phyloP scores from a whole-genome alignment of 257 asterid genomes.

The Nicotiana noctiflora region DNA sequence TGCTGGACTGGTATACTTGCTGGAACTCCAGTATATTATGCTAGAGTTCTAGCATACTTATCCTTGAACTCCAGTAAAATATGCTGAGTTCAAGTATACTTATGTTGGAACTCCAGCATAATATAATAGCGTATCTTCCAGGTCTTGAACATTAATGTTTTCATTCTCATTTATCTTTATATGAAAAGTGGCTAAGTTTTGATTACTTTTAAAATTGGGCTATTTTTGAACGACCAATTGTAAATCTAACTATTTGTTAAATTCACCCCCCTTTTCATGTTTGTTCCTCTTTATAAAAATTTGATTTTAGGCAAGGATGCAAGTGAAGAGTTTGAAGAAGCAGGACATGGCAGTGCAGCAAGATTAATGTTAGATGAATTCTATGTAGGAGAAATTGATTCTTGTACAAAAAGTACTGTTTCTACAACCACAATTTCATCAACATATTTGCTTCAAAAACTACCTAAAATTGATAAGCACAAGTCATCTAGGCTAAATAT shows the following conservation, averaged over 20 bases:
- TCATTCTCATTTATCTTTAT: no score
- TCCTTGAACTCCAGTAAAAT: no score
- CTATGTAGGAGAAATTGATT: conserved; percentile 55
- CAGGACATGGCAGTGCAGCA: conserved; percentile 79
- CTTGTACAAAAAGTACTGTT: conserved; percentile 12
- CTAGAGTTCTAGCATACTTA: no score
- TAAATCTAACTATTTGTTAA: neutral
- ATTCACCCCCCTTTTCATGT: neutral
- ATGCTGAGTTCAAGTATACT: no score
- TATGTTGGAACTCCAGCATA: no score
- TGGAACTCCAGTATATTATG: no score
- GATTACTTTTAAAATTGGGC: no score
- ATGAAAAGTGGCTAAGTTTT: no score
- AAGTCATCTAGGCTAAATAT: conserved; percentile 5
- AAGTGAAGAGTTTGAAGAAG: conserved; percentile 70
- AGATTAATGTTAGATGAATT: conserved; percentile 74
- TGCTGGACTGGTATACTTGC: no score
- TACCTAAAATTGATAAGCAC: neutral
- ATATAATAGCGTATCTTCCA: no score
- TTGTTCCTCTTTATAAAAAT: neutral
- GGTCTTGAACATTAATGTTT: no score
- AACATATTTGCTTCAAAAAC: neutral
- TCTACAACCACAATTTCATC: neutral
- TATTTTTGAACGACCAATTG: no score
- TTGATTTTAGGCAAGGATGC: conserved; percentile 50